Percentiles rank a stretch among this genome's conserved stretches.
phyloP scores from a whole-genome alignment of 768 basidiomycete species.

The Rhodosporidiobolus sp. region DNA sequence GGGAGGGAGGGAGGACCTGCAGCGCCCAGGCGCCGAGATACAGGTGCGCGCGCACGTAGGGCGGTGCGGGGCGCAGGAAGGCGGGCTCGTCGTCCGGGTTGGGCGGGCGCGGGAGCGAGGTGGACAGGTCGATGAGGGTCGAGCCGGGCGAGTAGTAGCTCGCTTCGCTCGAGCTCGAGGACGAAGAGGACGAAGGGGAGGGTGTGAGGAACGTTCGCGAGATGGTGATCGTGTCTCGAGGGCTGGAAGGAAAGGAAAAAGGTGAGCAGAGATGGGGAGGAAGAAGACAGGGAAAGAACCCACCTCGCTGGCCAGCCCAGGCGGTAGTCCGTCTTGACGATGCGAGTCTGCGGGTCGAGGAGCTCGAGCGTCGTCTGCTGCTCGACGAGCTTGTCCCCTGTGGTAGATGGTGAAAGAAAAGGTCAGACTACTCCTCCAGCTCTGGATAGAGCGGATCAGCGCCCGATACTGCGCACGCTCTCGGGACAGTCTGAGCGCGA shows the following conservation, averaged over 20 bases:
- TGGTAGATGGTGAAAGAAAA: neutral
- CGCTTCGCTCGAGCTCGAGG: neutral
- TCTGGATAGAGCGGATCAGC: neutral
- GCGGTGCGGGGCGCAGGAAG: constrained; percentile 43
- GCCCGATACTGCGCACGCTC: no score
- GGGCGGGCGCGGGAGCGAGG: constrained; percentile 68
- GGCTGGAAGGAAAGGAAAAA: constrained; percentile 55
- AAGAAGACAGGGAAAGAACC: constrained; percentile 53
- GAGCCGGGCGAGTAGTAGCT: neutral
- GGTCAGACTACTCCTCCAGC: neutral
- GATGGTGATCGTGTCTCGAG: constrained; percentile 90
- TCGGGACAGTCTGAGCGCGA: constrained; percentile 12
- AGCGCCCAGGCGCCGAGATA: constrained; percentile 39
- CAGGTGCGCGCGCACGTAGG: constrained; percentile 43
- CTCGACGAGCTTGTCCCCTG: constrained; percentile 82
- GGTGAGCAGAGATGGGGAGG: neutral
- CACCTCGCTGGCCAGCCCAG: constrained; percentile 97
- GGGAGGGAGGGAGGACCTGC: constrained; percentile 28
- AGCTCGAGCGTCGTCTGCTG: constrained; percentile 75
- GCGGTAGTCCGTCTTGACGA: constrained; percentile 84
- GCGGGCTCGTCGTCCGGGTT: constrained; percentile 40
- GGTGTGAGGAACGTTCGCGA: constrained; percentile 77
- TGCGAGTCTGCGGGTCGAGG: constrained; percentile 77
- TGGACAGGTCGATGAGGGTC: constrained; percentile 71
- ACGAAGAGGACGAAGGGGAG: neutral